Percentiles rank a stretch among this genome's conserved stretches.
Evolutionary conservation across 1,284 basidiomycete genomes (phyloP).

Genomic region (Cryptococcus sp.): DNA sequence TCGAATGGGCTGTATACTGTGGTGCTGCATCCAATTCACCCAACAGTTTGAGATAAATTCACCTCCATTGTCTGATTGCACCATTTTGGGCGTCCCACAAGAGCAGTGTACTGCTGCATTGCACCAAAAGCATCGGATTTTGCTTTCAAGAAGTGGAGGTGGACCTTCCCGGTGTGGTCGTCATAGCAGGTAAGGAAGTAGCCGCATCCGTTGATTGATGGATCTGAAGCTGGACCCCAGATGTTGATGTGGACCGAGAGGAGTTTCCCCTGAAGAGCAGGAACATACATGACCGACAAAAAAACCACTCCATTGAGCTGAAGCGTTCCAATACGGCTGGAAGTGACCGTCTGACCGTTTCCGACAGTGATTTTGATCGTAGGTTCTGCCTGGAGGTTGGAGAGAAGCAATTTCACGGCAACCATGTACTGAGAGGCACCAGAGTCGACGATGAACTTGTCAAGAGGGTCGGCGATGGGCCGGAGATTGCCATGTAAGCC

Average conservation of each 20-base stretch:
- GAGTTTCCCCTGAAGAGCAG: neutral
- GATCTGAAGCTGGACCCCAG: constrained; percentile 1
- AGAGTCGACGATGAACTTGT: neutral
- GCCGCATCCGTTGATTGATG: neutral
- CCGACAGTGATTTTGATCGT: neutral
- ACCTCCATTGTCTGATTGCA: constrained; percentile 8
- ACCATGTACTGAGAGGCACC: neutral
- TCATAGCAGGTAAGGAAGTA: constrained; percentile 1
- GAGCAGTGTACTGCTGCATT: neutral
- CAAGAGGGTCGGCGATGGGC: no score
- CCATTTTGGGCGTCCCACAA: constrained; percentile 5
- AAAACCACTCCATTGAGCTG: neutral
- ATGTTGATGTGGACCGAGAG: constrained; percentile 3
- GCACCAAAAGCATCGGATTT: neutral
- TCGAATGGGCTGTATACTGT: constrained; percentile 4
- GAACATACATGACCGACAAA: neutral
- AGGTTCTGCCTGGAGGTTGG: neutral
- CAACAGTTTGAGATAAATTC: constrained; percentile 1
- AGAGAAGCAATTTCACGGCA: neutral
- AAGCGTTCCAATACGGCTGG: neutral
- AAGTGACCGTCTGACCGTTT: neutral
- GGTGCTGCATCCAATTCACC: neutral
- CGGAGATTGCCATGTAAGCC: no score
- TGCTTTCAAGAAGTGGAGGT: neutral
- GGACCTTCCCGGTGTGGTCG: neutral